Base-by-base conservation (phyloP, 371 early-diverging fungal species). In the Blakeslea trispora region DNA sequence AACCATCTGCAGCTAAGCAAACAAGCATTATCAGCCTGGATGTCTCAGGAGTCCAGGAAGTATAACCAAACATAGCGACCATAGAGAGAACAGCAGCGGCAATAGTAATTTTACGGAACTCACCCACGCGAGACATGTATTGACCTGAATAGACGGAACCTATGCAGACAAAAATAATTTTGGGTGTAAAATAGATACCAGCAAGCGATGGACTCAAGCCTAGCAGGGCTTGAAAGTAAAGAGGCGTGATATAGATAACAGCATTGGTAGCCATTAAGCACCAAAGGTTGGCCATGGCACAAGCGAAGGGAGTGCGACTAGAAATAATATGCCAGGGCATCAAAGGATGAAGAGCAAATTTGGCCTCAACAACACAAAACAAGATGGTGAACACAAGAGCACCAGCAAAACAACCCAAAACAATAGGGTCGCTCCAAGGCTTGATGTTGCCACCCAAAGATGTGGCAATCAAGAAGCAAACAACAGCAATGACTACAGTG, bases 361-460 rank as follows among this genome's bases (percentile, higher is more conserved):
- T 78, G 51, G 77, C 77, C 53, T 91, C 89, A 15, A 85, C 55
- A 5, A 79, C 2, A 32, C 78, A 57, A 52, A 89, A 89, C 15
- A 74, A 39, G 1, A 69, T 41, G 3, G 75, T 65, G 8, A 85
- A 59, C 2, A 66, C 64, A 22, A 72, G 48, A 9, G 77, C 75
- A 15, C 69, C 79, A 15, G 69, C 57, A 15, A 87, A 65, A 17
- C 79, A 69, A 0, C 77, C 70, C 31, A 87, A 65, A 17, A 84
- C 75, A 31, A 74, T 48, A 10, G 79, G 78, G 32, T 84, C 75
- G 22, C 64, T 55, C 91, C 91, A 84, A n/a, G 72, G 66, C 56
- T 70, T 72, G 22, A 74, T 66, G 56, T 73, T 75, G 7, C 87
- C 85, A 59, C 86, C 85, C 79, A 85, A 81, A 34, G 82, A 67